These are phyloP conservation scores for Phaeosphaeriaceae sp. DNA, from an alignment of 2,329 filamentous ascomycete species.

Conservation along the genomic window DNA sequence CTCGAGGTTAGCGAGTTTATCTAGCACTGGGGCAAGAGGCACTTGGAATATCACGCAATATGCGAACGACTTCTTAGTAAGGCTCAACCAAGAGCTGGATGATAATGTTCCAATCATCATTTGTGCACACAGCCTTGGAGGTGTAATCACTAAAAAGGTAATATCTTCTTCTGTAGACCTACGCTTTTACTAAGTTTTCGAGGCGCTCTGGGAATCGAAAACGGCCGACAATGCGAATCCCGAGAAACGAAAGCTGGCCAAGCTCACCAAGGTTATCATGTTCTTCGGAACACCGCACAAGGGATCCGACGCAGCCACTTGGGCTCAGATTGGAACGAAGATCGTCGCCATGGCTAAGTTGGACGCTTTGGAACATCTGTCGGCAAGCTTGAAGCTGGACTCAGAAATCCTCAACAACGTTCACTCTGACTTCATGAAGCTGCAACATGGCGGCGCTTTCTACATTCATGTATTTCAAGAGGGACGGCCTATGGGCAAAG, in stretches of 20 bases:
- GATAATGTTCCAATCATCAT: constrained; percentile 10
- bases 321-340: constrained; percentile 9
- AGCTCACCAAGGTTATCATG: constrained; percentile 10
- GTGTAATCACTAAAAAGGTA: constrained; percentile 9
- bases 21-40: neutral
- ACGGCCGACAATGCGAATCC: constrained; percentile 2
- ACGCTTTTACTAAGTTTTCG: neutral
- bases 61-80: constrained; percentile 11
- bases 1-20: constrained; percentile 8
- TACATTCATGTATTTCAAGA: constrained; percentile 12
- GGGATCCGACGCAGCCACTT: constrained; percentile 6
- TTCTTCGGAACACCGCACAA: constrained; percentile 16
- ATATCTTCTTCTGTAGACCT: neutral
- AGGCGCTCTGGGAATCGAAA: constrained; percentile 14
- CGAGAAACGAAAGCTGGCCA: constrained; percentile 2
- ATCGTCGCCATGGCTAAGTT: constrained; percentile 9
- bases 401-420: constrained; percentile 10
- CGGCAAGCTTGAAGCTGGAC: constrained; percentile 6
- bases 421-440: constrained; percentile 12
- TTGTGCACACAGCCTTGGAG: constrained; percentile 11
- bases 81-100: constrained; percentile 7
- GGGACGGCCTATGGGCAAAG: constrained; percentile 3
- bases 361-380: constrained; percentile 6
- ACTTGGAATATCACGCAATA: constrained; percentile 8
- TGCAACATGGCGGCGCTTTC: constrained; percentile 4